Base-by-base conservation (phyloP, 2,329 filamentous ascomycete species). In the Pyrenochaeta sp. region DNA sequence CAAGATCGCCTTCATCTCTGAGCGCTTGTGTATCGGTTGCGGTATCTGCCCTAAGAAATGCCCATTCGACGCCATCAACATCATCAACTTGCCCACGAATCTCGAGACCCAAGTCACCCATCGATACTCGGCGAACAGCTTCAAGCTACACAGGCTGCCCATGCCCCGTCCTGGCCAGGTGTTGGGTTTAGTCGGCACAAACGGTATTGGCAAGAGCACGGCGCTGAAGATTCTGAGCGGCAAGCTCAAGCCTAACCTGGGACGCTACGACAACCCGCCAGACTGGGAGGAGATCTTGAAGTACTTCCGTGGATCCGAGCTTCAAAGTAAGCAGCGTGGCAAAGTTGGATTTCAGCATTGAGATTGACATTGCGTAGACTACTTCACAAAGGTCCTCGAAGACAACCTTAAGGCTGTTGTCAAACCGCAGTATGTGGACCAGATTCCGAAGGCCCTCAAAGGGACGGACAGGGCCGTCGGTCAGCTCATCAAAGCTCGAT, bases 191-290 rank as follows among this genome's bases (percentile, higher is more conserved):
- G 96, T 99, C 44, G 96, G 95, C 79, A 98, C 95, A 72, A 99
- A 99, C 88, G 95, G 96, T 92, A 99, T 98, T 73, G 95, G 95
- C 81, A 99, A 99, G 88, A 97, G 93, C 83, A 99, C 95, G n/a
- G 96, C 95, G 8, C 84, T 99, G 79, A 99, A 99, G 85, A 97
- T 99, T 78, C 88, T 99, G 73, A 96, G 92, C 74, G 95, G 95
- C 77, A 99, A 98, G 83, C 86, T 99, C 74, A 99, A 99, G 88
- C 95, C 95, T 59, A 99, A 99, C 80, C 80, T 99, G 81, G 95
- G 96, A 67, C 87, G 91, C 76, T 97, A 91, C 78, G 93, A 98
- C 68, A 96, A 98, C 80, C 94, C 95, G 8, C 96, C 95, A 13
- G 95, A 99, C 79, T 99, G 96, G 95, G 93, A 98, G 82, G 95